These are phyloP conservation scores for Diutina mesorugosa DNA, from an alignment of 1,139 yeast genomes.

Conservation along the genomic window DNA sequence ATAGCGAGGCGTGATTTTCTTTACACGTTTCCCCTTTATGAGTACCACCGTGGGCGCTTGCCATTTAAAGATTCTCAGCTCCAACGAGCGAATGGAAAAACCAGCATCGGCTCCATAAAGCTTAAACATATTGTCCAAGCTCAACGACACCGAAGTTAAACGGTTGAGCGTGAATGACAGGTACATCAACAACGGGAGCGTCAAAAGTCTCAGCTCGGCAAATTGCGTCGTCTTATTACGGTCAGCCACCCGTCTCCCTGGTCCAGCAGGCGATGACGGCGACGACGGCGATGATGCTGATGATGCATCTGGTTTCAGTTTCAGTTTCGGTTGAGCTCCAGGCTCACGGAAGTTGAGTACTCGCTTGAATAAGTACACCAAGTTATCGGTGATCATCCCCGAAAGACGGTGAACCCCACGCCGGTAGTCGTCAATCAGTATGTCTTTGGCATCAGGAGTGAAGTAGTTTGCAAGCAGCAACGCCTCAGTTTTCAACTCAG, in stretches of 20 bases:
- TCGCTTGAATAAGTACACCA: neutral
- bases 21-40: slow-evolving; percentile 49
- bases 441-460: neutral
- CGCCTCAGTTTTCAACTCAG: neutral
- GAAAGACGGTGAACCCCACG: neutral
- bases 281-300: neutral
- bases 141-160: neutral
- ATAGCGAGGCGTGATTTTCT: slow-evolving; percentile 32
- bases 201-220: neutral
- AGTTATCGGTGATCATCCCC: neutral
- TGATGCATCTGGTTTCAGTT: neutral
- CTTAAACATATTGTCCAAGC: slow-evolving; percentile 33
- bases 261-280: no score
- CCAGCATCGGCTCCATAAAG: slow-evolving; percentile 70
- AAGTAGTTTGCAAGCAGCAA: neutral
- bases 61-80: slow-evolving; percentile 81
- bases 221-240: neutral
- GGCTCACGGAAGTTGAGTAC: neutral
- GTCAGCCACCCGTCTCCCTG: neutral
- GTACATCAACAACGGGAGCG: neutral
- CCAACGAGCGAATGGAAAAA: slow-evolving; percentile 77
- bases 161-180: neutral
- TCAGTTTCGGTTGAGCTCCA: neutral
- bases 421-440: neutral
- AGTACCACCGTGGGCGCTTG: slow-evolving; percentile 70